Percentiles rank a stretch among this genome's conserved stretches.
Conservation (phyloP, 2,329 filamentous ascomycete species). For the Exophiala sp. region DNA sequence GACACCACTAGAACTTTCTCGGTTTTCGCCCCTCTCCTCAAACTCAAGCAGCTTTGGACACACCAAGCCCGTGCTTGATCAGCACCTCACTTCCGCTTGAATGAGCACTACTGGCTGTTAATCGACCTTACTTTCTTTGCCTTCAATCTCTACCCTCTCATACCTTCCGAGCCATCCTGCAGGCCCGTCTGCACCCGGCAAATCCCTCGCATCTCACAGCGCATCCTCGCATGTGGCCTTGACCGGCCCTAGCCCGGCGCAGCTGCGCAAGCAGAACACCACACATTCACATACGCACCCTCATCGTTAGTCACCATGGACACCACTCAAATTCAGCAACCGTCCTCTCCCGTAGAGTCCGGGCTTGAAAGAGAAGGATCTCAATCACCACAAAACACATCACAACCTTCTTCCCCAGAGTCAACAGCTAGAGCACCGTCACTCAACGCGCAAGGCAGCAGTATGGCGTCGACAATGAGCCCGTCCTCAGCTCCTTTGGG, state of each 20-base stretch:
- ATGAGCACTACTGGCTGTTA: too few species aligned
- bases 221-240: constrained; percentile 11
- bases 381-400: constrained; percentile 3
- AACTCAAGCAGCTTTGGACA: not conserved
- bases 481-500: constrained; percentile 81
- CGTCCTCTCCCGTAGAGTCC: constrained; percentile 14
- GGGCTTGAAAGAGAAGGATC: constrained; percentile 10
- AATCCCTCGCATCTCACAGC: not conserved
- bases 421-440: constrained; percentile 17
- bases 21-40: constrained; percentile 1
- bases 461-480: constrained; percentile 53
- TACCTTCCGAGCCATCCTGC: not conserved
- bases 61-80: constrained; percentile 1
- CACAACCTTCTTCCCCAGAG: constrained; percentile 4
- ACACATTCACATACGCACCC: not conserved
- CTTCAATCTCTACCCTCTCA: not conserved
- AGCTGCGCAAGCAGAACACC: constrained; percentile 3
- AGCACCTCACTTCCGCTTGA: not conserved
- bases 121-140: too few species aligned
- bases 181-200: not conserved
- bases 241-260: constrained; percentile 4
- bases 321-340: constrained; percentile 16
- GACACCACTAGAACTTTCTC: constrained; percentile 3
- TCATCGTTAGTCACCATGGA: constrained; percentile 21
- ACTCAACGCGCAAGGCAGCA: constrained; percentile 3